Conservation (phyloP, 257 asterid genomes). For the Ajuga chamaepitys region DNA sequence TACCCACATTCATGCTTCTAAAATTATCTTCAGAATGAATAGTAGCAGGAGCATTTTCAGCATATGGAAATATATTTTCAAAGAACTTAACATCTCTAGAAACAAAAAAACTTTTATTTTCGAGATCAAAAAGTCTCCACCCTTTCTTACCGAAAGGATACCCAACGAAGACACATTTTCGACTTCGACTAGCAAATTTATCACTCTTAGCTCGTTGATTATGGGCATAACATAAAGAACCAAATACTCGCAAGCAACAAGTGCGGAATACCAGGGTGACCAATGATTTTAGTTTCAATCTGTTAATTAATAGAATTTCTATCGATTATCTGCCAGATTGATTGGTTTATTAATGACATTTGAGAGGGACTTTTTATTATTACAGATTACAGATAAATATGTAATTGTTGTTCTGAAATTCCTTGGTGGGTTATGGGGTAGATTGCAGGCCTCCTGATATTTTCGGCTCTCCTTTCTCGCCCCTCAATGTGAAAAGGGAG, state of each 20-base stretch:
- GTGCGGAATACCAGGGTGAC: too few species aligned
- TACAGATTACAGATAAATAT: too few species aligned
- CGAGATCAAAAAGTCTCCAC: not conserved
- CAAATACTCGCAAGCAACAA: not conserved
- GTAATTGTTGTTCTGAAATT: too few species aligned
- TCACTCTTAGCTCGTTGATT: not conserved
- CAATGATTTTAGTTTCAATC: too few species aligned
- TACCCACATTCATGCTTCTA: not conserved
- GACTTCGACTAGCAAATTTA: conserved; percentile 17
- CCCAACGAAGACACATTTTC: conserved; percentile 7
- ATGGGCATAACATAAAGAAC: not conserved
- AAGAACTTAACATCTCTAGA: not conserved
- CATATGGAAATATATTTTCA: not conserved
- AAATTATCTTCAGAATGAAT: not conserved
- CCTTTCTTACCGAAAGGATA: conserved; percentile 4
- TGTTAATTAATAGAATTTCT: too few species aligned
- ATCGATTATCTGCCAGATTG: too few species aligned
- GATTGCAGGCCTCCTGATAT: too few species aligned
- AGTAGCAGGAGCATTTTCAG: not conserved
- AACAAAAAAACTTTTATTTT: not conserved
- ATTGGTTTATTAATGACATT: too few species aligned
- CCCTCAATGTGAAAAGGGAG: too few species aligned
- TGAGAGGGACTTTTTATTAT: too few species aligned
- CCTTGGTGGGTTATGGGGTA: too few species aligned
- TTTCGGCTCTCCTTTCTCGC: too few species aligned